Base-by-base conservation (phyloP, 2,329 filamentous ascomycete genomes). In the Colletotrichum falcatum region DNA sequence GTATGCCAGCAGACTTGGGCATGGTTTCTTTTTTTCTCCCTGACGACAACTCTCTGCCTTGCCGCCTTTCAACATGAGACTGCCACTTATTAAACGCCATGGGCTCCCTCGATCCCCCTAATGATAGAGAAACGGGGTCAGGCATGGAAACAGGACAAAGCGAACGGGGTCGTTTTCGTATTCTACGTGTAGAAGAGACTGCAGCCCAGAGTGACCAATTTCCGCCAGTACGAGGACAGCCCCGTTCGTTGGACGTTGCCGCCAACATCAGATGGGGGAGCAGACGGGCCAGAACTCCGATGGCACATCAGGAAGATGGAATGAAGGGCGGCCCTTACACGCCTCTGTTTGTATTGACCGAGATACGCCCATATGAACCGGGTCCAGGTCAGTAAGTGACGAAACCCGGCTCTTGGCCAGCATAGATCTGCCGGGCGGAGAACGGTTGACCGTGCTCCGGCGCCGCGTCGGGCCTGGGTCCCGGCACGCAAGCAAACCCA, bases 211-310 rank as follows among this genome's bases (percentile, higher is more conserved):
- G n/a, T n/a, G 20, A 26, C 42, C 46, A 9, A 28, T 20, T 16
- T 23, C 20, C 28, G 37, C 49, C 26, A 23, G 37, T 6, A 37
- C 37, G 56, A 23, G 44, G 20, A n/a, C 37, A 55, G 65, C 59
- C 39, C 42, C 49, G 37, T 59, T 64, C 42, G 54, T 60, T 54
- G 59, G 65, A 65, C 54, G 54, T 44, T 59, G 35, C 54, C 33
- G 61, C 54, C 35, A 61, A 54, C 59, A 54, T 54, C 46, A 53
- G 61, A 65, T 44, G 65, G 30, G 53, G 60, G 44, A 61, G 48
- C 42, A 11, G 14, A 30, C 37, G 67, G 64, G 20, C 18, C 48
- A 18, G 28, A 44, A 49, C 33, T 28, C 35, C 49, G 5, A 30
- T n/a, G 51, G n/a, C n/a, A n/a, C n/a, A n/a, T 20, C 23, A 26